These are phyloP conservation scores for Nothopassalora personata DNA, from an alignment of 2,329 filamentous ascomycete species.

Conservation along the genomic window DNA sequence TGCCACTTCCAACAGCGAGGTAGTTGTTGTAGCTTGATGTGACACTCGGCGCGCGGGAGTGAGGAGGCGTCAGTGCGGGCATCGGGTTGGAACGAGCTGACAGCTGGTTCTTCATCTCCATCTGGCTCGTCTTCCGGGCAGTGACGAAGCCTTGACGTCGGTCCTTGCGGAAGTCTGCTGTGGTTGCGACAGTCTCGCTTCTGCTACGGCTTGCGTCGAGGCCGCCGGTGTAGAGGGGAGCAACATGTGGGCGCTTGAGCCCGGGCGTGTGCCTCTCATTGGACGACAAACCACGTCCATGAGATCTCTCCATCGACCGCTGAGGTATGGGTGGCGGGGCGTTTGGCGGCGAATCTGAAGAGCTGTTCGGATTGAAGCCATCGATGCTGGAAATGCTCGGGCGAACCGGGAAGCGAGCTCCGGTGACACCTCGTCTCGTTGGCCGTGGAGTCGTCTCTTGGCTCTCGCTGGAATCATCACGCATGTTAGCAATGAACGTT, in stretches of 20 bases:
- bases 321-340: conserved; percentile 69
- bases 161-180: conserved; percentile 46
- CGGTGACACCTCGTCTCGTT: conserved; percentile 50
- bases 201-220: conserved; percentile 63
- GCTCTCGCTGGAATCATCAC: conserved; percentile 56
- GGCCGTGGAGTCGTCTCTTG: conserved; percentile 72
- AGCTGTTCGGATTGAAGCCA: conserved; percentile 53
- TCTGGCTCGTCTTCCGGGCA: conserved; percentile 39
- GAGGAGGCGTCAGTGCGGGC: conserved; percentile 37
- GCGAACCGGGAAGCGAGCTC: conserved; percentile 56
- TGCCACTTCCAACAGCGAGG: conserved; percentile 23
- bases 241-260: conserved; percentile 62
- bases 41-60: conserved; percentile 30
- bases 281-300: conserved; percentile 56
- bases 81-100: conserved; percentile 34
- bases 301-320: conserved; percentile 53
- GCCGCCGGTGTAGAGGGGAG: conserved; percentile 58
- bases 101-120: conserved; percentile 20
- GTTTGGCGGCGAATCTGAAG: conserved; percentile 56
- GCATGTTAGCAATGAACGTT: not conserved
- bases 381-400: conserved; percentile 59
- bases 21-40: conserved; percentile 25
- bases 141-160: conserved; percentile 59
- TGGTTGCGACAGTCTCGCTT: conserved; percentile 51
- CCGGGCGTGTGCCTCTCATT: conserved; percentile 25